phyloP scores from a whole-genome alignment of 495 filamentous ascomycete genomes.

The Penicillium tannophilum region DNA sequence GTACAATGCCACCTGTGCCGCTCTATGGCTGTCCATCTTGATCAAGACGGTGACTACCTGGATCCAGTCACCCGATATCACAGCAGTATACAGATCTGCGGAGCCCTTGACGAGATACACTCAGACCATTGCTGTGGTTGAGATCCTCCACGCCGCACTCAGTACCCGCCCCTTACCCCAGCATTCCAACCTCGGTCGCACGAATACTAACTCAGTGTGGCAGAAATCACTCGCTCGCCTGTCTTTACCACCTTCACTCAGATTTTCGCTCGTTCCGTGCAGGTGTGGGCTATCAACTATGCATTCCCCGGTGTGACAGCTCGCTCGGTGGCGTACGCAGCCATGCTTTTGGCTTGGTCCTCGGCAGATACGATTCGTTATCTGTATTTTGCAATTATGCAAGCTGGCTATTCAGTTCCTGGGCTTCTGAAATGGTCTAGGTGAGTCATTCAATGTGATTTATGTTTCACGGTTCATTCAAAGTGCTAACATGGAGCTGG shows the following conservation, averaged over 20 bases:
- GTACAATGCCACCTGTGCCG: conserved; percentile 71
- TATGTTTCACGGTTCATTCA: background rate
- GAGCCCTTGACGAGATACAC: conserved; percentile 35
- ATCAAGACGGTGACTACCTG: conserved; percentile 15
- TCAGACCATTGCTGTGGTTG: conserved; percentile 33
- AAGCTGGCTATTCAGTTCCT: conserved; percentile 33
- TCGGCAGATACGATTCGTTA: conserved; percentile 55
- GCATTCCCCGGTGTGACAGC: conserved; percentile 40
- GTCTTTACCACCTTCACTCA: conserved; percentile 56
- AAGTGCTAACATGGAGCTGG: background rate
- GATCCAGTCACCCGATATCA: conserved; percentile 12
- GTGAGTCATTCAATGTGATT: conserved; percentile 16
- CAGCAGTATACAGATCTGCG: conserved; percentile 26
- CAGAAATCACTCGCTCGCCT: conserved; percentile 55
- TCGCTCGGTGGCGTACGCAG: conserved; percentile 36
- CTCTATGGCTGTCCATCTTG: conserved; percentile 63
- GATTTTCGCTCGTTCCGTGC: conserved; percentile 53
- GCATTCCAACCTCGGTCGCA: conserved; percentile 13
- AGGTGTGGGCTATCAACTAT: conserved; percentile 54
- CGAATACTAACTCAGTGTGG: conserved; percentile 7
- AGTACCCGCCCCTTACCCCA: conserved; percentile 23
- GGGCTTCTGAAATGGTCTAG: conserved; percentile 43
- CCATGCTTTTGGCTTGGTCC: conserved; percentile 57
- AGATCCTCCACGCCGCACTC: conserved; percentile 51
- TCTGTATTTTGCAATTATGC: conserved; percentile 50